Evolutionary conservation across 345 rosid species (phyloP).

Genomic region (Camelina sativa): DNA sequence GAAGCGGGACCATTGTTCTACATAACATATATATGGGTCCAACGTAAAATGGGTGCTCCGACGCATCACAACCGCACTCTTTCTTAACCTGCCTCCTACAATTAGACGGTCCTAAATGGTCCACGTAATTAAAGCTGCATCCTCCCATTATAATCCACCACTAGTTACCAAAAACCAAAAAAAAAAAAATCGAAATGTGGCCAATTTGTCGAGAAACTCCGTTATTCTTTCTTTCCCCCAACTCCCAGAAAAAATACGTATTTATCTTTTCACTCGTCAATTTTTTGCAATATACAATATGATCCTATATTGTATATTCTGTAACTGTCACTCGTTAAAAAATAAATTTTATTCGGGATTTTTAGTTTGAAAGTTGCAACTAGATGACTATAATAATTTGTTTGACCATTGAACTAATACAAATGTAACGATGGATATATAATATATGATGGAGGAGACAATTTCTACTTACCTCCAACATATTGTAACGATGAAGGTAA

Average conservation of each 20-base stretch:
- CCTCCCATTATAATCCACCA: slow-evolving; percentile 26
- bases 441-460: too few species aligned
- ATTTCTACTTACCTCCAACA: too few species aligned
- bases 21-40: slow-evolving; percentile 25
- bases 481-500: too few species aligned
- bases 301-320: neutral
- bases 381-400: neutral
- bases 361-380: neutral
- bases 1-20: slow-evolving; percentile 32
- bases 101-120: slow-evolving; percentile 28
- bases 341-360: neutral
- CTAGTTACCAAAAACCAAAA: slow-evolving; percentile 24
- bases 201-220: slow-evolving; percentile 31
- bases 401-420: neutral
- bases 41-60: slow-evolving; percentile 19
- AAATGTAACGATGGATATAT: too few species aligned
- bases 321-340: neutral
- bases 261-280: slow-evolving; percentile 12
- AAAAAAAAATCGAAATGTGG: neutral
- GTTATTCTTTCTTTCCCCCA: neutral
- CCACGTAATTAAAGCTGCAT: slow-evolving; percentile 40
- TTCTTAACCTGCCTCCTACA: neutral
- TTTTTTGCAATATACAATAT: neutral
- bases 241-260: neutral
- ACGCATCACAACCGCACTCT: slow-evolving; percentile 32